A percentile compares a stretch with the other conserved stretches of the same genome.
Evolutionary conservation across 2,329 filamentous ascomycete species (phyloP).

Genomic region (Ophiostoma sp.): DNA sequence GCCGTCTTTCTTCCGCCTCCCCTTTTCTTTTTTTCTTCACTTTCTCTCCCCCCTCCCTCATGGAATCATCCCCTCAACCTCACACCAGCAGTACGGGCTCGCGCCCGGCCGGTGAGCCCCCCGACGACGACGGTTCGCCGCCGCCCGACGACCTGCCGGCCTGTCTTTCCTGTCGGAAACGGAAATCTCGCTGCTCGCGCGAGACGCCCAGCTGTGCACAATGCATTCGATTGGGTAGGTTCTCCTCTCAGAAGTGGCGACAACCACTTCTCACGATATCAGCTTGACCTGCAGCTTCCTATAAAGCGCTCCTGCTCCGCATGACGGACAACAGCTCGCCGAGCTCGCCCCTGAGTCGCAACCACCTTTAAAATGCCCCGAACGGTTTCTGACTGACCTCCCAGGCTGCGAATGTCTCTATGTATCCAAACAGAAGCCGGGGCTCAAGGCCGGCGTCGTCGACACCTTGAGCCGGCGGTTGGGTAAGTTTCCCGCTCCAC

Average conservation of each 20-base stretch:
- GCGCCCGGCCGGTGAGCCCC: constrained; percentile 3
- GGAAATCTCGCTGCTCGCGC: constrained; percentile 30
- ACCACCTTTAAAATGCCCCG: too few species aligned
- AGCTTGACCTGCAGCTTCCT: not conserved
- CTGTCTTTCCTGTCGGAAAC: constrained; percentile 27
- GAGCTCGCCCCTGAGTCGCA: not conserved
- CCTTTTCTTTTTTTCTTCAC: not conserved
- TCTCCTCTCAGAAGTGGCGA: constrained; percentile 3
- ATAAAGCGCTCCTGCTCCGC: not conserved
- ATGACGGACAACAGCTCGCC: not conserved
- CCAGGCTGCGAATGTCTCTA: constrained; percentile 25
- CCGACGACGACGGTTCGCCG: constrained; percentile 21
- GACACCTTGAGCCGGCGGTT: constrained; percentile 25
- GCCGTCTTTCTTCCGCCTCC: not conserved
- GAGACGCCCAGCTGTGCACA: constrained; percentile 28
- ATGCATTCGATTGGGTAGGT: constrained; percentile 23
- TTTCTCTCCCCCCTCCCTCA: not conserved
- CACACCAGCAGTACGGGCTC: not conserved
- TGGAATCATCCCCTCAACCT: constrained; percentile 7
- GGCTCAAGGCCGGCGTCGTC: constrained; percentile 16
- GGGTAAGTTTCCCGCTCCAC: not conserved
- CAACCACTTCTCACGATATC: not conserved
- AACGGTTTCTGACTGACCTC: not conserved
- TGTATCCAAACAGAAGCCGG: constrained; percentile 10
- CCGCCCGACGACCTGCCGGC: constrained; percentile 26